Percentiles rank a stretch among this genome's conserved stretches.
Conservation (phyloP, 2,329 filamentous ascomycete genomes). For the Beauveria pseudobassiana region DNA sequence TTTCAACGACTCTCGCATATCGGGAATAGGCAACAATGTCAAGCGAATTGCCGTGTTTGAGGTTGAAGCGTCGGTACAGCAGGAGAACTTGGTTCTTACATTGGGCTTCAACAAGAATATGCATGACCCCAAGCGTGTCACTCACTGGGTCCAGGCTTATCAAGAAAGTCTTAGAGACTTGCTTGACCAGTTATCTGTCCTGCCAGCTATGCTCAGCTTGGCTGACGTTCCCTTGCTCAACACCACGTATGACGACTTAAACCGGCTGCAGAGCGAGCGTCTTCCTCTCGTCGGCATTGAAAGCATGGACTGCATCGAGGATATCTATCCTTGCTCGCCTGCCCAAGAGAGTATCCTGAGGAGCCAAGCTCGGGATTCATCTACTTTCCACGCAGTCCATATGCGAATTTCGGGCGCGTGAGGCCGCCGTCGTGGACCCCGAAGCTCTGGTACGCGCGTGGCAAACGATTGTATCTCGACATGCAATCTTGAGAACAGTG, state of each 20-base stretch:
- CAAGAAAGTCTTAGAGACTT: background rate
- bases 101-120: background rate
- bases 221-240: background rate
- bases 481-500: background rate
- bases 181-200: background rate
- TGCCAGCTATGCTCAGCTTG: background rate
- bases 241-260: background rate
- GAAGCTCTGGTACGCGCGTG: background rate
- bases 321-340: background rate
- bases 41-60: background rate
- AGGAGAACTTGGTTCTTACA: background rate
- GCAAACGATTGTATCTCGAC: background rate
- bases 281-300: background rate
- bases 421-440: background rate
- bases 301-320: background rate
- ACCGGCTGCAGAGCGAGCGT: background rate
- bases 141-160: background rate
- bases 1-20: background rate
- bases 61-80: background rate
- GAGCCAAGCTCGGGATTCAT: background rate
- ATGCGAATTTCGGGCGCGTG: background rate
- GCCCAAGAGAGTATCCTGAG: background rate
- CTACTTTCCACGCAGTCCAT: background rate
- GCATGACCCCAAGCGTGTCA: background rate
- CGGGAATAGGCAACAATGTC: background rate